Evolutionary conservation across 345 rosid species (phyloP), one percentile per base, ranked within the genome.

Genomic region (Murraya paniculata): DNA sequence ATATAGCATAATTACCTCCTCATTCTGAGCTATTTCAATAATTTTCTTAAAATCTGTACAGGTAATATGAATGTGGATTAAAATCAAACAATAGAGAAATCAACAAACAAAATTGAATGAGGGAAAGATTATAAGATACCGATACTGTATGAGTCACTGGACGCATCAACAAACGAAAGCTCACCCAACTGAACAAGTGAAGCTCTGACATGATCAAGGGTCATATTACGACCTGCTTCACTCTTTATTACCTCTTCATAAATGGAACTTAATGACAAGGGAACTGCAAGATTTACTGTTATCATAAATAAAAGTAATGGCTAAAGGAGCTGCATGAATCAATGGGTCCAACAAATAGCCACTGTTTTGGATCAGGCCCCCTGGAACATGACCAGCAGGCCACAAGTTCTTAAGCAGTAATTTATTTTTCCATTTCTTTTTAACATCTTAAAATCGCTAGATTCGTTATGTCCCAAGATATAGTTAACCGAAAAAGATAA

Each of bases 181-280:
- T 86, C 86, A 70, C 89, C 81, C 90, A 94, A 79, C 77, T 85
- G 86, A 18, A 55, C 80, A 80, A 96, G 94, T 45, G 82, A 82
- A 30, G 89, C 88, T 85, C 89, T 86, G 57, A 91, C 87, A 84
- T 89, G 90, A 79, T 91, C 97, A 73, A 90, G 81, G 53, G 91
- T 88, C 94, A 91, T 86, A 71, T 83, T 85, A 64, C 92, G 94
- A 67, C 94, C 96, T 65, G 84, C 90, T 84, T 88, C 94, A 79
- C 82, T 86, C 85, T 90, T 90, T 83, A 92, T 91, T 74, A 92
- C 92, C 85, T 92, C 98, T 79, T 89, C 97, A 72, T 86, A 96
- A 50, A 96, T 90, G 68, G 94, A 75, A 83, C 87, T 83, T 45
- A 91, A 41, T 10, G 93, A 88, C 81, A 94, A 77, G 7, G 95